phyloP scores from a whole-genome alignment of 1,284 basidiomycete genomes.

The Tilletia caries region DNA sequence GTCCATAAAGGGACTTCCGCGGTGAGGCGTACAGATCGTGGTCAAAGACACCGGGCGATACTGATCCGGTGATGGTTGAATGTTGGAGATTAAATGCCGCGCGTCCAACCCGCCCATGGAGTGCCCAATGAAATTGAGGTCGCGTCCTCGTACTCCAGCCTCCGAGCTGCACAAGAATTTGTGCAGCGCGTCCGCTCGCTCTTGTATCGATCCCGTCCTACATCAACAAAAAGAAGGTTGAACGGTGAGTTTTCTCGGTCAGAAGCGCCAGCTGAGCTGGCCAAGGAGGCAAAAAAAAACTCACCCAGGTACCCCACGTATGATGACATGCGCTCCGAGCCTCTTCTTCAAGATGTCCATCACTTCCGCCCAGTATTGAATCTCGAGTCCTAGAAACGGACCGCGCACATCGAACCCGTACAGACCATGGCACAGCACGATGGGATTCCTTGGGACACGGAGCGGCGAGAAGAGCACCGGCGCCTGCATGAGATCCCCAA shows the following conservation, averaged over 20 bases:
- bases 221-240: not conserved
- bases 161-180: slow-evolving; percentile 65
- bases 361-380: slow-evolving; percentile 94
- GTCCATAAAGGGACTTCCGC: slow-evolving; percentile 97
- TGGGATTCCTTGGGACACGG: slow-evolving; percentile 76
- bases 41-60: slow-evolving; percentile 86
- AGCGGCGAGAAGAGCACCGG: slow-evolving; percentile 58
- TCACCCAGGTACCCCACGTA: slow-evolving; percentile 89
- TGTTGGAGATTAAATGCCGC: slow-evolving; percentile 80
- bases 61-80: slow-evolving; percentile 66
- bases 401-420: slow-evolving; percentile 91
- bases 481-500: slow-evolving; percentile 37
- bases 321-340: slow-evolving; percentile 85
- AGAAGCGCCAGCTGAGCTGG: not conserved
- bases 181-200: slow-evolving; percentile 76
- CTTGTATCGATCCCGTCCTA: slow-evolving; percentile 85
- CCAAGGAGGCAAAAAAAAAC: too few relatives aligned
- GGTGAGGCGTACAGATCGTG: slow-evolving; percentile 87
- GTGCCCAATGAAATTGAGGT: slow-evolving; percentile 89
- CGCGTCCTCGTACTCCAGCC: slow-evolving; percentile 63
- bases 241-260: too few relatives aligned
- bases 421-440: slow-evolving; percentile 68
- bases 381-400: slow-evolving; percentile 65
- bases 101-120: slow-evolving; percentile 68
- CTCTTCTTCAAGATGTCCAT: slow-evolving; percentile 75